These are phyloP conservation scores for Meira miltonrushii DNA, from an alignment of 1,284 basidiomycete genomes.

Conservation along the genomic window DNA sequence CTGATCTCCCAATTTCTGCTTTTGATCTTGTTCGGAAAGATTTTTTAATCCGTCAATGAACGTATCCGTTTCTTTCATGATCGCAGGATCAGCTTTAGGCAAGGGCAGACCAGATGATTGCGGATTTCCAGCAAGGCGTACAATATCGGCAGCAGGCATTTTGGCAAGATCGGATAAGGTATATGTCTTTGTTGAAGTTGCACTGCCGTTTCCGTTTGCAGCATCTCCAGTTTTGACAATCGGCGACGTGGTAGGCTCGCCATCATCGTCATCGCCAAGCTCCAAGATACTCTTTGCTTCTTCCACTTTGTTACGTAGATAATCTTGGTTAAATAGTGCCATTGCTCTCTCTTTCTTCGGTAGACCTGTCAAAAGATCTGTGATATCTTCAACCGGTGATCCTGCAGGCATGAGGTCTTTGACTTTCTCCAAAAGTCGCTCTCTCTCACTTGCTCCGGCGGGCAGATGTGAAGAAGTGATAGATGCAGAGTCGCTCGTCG, in stretches of 20 bases:
- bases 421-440: conserved; percentile 65
- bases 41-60: conserved; percentile 69
- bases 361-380: conserved; percentile 73
- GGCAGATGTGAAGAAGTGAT: conserved; percentile 1
- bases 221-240: not conserved
- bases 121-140: conserved; percentile 62
- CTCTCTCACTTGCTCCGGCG: conserved; percentile 54
- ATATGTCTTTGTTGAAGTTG: conserved; percentile 26
- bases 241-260: conserved; percentile 34
- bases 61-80: conserved; percentile 66
- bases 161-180: conserved; percentile 59
- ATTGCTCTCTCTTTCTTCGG: conserved; percentile 80
- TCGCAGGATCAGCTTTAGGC: conserved; percentile 65
- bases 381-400: conserved; percentile 50
- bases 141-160: conserved; percentile 60
- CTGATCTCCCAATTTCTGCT: conserved; percentile 59
- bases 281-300: conserved; percentile 69
- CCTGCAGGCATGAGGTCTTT: conserved; percentile 19
- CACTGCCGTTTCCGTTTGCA: conserved; percentile 28
- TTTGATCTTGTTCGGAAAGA: conserved; percentile 65
- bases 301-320: conserved; percentile 69
- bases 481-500: not conserved
- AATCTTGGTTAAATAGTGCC: conserved; percentile 79
- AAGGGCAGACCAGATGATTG: conserved; percentile 59
- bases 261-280: conserved; percentile 60